Percentiles rank a stretch among this genome's conserved stretches.
These are phyloP conservation scores for Mycena galericulata DNA, from an alignment of 768 basidiomycete species.

Conservation along the genomic window DNA sequence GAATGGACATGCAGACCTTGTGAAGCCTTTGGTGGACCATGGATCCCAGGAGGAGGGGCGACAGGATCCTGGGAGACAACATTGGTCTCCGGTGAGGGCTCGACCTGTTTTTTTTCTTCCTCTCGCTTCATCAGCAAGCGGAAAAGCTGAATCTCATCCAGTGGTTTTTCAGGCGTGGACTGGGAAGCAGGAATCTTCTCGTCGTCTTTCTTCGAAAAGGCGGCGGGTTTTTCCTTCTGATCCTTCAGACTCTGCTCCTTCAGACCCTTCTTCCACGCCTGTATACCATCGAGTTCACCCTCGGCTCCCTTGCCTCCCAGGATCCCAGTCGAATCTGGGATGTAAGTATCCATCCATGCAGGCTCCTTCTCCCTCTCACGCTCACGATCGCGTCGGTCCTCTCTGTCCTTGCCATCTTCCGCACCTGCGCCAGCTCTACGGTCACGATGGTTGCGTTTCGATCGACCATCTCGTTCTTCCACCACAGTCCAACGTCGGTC, in stretches of 20 bases:
- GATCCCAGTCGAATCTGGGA: conserved; percentile 74
- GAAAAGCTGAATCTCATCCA: conserved; percentile 90
- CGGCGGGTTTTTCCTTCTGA: conserved; percentile 59
- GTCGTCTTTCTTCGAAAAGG: conserved; percentile 26
- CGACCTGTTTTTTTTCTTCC: conserved; percentile 60
- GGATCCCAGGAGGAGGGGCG: conserved; percentile 23
- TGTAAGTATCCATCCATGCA: conserved; percentile 93
- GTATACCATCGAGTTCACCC: conserved; percentile 85
- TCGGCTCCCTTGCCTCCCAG: conserved; percentile 69
- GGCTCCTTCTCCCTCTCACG: conserved; percentile 87
- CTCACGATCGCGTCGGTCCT: conserved; percentile 63
- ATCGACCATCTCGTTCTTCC: conserved; percentile 79
- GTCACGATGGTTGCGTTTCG: conserved; percentile 72
- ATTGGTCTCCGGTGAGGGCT: conserved; percentile 34
- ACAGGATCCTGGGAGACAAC: conserved; percentile 1
- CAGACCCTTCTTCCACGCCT: conserved; percentile 88
- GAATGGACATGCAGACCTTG: conserved; percentile 19
- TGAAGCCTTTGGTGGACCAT: conserved; percentile 25
- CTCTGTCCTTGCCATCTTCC: conserved; percentile 62
- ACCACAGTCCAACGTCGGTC: conserved; percentile 69
- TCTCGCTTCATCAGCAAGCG: conserved; percentile 87
- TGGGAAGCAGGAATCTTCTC: conserved; percentile 33
- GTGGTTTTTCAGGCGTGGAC: conserved; percentile 49
- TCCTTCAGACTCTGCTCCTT: conserved; percentile 72
- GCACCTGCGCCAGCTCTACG: conserved; percentile 55